Evolutionary conservation across 176 grass and related monocot genomes (phyloP), one percentile per base, ranked within the genome.

Genomic region (Chloris gayana): DNA sequence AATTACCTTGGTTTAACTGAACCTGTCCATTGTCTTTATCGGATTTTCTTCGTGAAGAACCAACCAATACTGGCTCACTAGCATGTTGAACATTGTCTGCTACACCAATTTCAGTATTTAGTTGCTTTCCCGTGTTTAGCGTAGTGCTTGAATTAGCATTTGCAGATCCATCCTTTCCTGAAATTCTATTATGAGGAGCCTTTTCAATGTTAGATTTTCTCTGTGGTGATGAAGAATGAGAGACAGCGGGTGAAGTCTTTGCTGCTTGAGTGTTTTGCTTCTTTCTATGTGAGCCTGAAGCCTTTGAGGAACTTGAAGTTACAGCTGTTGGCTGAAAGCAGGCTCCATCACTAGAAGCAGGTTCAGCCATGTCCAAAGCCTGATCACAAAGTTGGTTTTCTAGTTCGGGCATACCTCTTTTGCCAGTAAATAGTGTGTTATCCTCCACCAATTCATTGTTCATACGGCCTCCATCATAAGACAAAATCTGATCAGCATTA

Each of bases 261-360:
- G 72, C 84, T 82, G 83, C 74, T 26, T 64, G 80, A 76, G 74
- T 67, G 65, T 39, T 91, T 53, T 76, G 80, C 77, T 91, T 93
- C 87, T 68, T 85, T 91, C 85, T 91, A 61, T 83, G 81, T 41
- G 86, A 84, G 49, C 76, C 63, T 77, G 89, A 86, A 51, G 86
- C 78, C 82, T 97, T 94, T 67, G 94, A 93, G 73, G 94, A 93
- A 77, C 91, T 93, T 38, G 88, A 97, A 74, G 91, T 89, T 84
- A 90, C 83, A 57, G 80, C 80, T 81, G 81, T 41, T 66, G 69
- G 46, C 72, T 87, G 94, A 70, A 77, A 49, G 61, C 79, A 77
- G 31, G 85, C 82, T 0, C 69, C 63, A 60, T 89, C 93, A 87
- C 80, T 88, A 78, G 81, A 79, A 73, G 42, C 47, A 27, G 84